Conservation (phyloP, 1,284 basidiomycete genomes). For the Austroboletus novae-zelandiae region DNA sequence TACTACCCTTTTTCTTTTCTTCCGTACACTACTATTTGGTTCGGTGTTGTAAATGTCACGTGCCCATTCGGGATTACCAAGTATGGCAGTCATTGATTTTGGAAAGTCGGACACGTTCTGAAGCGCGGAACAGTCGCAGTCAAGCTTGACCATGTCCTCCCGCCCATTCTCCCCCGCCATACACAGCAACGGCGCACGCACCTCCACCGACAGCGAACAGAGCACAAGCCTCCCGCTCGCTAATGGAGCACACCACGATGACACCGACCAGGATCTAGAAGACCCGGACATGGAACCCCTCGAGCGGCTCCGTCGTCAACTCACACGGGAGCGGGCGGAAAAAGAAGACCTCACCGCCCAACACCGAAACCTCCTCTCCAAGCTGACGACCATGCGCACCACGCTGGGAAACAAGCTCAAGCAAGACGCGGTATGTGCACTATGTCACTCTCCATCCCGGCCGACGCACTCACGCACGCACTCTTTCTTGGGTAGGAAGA, state of each 20-base stretch:
- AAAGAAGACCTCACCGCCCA: constrained; percentile 84
- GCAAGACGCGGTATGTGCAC: constrained; percentile 86
- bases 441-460: background rate
- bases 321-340: constrained; percentile 68
- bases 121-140: background rate
- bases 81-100: constrained; percentile 8
- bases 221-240: constrained; percentile 7
- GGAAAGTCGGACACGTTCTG: constrained; percentile 6
- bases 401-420: constrained; percentile 92
- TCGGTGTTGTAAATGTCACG: background rate
- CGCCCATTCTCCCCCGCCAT: constrained; percentile 26
- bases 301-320: constrained; percentile 53
- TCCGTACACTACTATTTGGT: too few relatives aligned
- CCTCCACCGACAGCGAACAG: constrained; percentile 28
- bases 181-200: constrained; percentile 18
- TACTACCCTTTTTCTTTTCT: too few relatives aligned
- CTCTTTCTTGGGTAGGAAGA: constrained; percentile 69
- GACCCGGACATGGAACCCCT: constrained; percentile 41
- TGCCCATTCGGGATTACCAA: background rate
- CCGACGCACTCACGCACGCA: background rate
- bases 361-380: constrained; percentile 84
- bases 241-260: constrained; percentile 18
- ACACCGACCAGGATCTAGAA: constrained; percentile 20
- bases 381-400: constrained; percentile 90
- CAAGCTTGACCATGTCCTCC: constrained; percentile 13